Base-by-base conservation (phyloP, 768 basidiomycete species). In the Lentinula sp. region DNA sequence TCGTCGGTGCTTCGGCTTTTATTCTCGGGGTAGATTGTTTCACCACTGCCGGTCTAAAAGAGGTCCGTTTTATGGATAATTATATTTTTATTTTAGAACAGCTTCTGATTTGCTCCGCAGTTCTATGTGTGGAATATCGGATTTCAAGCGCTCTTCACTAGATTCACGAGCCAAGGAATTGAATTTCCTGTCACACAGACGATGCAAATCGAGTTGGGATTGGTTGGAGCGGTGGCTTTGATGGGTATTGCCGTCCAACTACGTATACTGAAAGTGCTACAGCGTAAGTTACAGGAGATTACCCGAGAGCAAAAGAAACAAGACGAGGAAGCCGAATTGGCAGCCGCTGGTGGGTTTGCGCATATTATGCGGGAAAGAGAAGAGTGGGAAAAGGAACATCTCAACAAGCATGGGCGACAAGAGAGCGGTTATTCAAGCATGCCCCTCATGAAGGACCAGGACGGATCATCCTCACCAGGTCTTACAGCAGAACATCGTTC, bases 101-200 rank as follows among this genome's bases (percentile, higher is more conserved):
- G 55, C 28, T 61, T 61, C 59, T 61, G 51, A 64, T 6, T 53
- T 57, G 45, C 66, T 54, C 43, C 57, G 39, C 63, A 96, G 92
- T 97, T 97, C 75, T 98, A 97, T 74, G 78, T 97, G 55, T 97
- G 91, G 87, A 98, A 97, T 71, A 77, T 98, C 56, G 96, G 96
- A 43, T 97, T 95, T 75, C 80, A 76, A 2, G 67, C 76, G 4
- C 74, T 98, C 32, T 98, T 95, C 72, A 86, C 90, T 9, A 91
- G 89, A 66, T 94, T 86, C 65, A 75, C 79, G 21, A 73, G 76
- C 57, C 81, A 85, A 66, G 78, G 81, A 62, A 90, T 91, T 61
- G 74, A 82, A 55, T 95, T 91, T 69, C 93, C 94, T 34, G 85
- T 95, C 57, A 83, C 89, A 4, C 93, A 95, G 69, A 87, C 87